Base-by-base conservation (phyloP, 768 basidiomycete genomes). In the Phlegmacium glaucopus region DNA sequence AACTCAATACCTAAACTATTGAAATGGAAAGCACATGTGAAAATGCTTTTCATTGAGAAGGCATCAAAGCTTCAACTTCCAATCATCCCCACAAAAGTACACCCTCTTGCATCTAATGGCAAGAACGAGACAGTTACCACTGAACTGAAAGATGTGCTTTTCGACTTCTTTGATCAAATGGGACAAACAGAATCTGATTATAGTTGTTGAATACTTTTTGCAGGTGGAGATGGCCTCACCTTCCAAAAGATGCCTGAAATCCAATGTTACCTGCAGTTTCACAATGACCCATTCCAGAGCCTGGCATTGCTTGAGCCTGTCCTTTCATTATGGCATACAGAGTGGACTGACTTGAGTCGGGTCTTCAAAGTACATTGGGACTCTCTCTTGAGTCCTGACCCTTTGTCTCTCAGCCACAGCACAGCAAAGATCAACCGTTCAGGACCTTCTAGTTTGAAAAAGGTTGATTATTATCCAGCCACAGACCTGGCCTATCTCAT, bases 151-250 rank as follows among this genome's bases (percentile, higher is more conserved):
- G 67, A 58, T 25, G 66, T 54, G 0, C 36, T 71, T 1, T 9
- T 59, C 1, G 68, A 72, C 46, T 69, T 72, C 44, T 47, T 70
- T 2, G 49, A 30, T 0, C 30, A 70, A 46, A 41, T 58, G 6
- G 68, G 67, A 2, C 58, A 64, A 27, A 45, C 40, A 1, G 45
- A 47, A 6, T 55, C 47, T 6, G 32, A 53, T 22, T 55, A 59
- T 40, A 17, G 47, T 8, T 47, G 44, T 12, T 45, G 56, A 9
- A 42, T 67, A n/a, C 38, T 66, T 5, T 47, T 57, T 9, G 52
- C 61, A 12, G 63, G 61, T 13, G 65, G 68, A 0, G 66, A 71
- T 53, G 69, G 69, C 1, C 51, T 68, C 18, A 65, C 68, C 4
- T 70, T 51, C 45, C 61, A 69, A 39, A 55, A 57, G 49, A 39